Conservation (phyloP, 2,329 filamentous ascomycete genomes). For the Phymatotrichopsis omnivora region DNA sequence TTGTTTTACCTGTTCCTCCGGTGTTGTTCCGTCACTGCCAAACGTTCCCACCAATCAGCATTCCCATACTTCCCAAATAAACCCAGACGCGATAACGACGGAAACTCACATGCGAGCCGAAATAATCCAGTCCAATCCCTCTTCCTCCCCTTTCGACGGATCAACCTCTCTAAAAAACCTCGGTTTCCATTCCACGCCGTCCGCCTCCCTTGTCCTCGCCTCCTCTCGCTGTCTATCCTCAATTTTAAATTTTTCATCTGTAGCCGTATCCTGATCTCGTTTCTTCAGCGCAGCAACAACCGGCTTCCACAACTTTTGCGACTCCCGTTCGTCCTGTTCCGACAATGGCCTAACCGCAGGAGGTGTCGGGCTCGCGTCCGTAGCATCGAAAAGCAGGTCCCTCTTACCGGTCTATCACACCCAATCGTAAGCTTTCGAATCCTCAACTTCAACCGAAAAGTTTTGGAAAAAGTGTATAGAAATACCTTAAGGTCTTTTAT, state of each 20-base stretch:
- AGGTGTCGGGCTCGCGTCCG: slow-evolving; percentile 61
- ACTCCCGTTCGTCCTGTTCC: slow-evolving; percentile 85
- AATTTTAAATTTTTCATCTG: slow-evolving; percentile 91
- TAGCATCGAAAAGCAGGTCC: slow-evolving; percentile 81
- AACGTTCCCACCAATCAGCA: background rate
- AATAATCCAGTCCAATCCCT: slow-evolving; percentile 91
- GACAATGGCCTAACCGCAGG: slow-evolving; percentile 65
- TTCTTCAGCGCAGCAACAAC: slow-evolving; percentile 74
- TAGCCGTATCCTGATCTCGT: slow-evolving; percentile 78
- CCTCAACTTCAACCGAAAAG: background rate
- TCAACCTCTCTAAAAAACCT: slow-evolving; percentile 71
- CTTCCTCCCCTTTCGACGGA: slow-evolving; percentile 62
- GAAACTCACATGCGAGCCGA: slow-evolving; percentile 65
- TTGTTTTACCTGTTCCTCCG: slow-evolving; percentile 64
- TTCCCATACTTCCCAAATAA: background rate
- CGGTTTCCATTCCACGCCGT: slow-evolving; percentile 78
- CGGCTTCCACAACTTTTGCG: slow-evolving; percentile 73
- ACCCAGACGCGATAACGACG: background rate
- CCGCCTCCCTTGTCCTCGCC: slow-evolving; percentile 65
- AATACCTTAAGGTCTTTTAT: slow-evolving; percentile 71
- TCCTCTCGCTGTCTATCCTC: slow-evolving; percentile 88
- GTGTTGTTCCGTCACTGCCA: slow-evolving; percentile 47
- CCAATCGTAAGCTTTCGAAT: slow-evolving; percentile 4
- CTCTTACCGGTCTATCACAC: slow-evolving; percentile 68
- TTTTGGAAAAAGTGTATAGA: background rate